These are phyloP conservation scores for Miscanthus lutarioriparius DNA, from an alignment of 176 grass and related monocot genomes.

Conservation along the genomic window DNA sequence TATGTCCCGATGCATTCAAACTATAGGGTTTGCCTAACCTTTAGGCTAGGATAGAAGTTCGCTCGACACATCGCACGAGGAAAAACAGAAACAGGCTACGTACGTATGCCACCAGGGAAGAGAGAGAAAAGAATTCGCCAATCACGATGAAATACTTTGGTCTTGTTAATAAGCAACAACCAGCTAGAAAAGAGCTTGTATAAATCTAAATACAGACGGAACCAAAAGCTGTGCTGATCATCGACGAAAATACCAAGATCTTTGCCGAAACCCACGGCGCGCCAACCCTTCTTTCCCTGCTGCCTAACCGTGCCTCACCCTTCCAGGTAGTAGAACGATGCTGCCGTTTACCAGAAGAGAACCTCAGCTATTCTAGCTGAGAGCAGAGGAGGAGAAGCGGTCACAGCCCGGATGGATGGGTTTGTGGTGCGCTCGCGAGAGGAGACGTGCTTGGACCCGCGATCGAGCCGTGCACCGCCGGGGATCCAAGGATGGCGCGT, in stretches of 20 bases:
- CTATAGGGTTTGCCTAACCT: constrained; percentile 4
- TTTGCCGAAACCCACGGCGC: not conserved
- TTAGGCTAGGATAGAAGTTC: not conserved
- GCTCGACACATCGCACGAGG: not conserved
- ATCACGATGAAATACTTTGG: not conserved
- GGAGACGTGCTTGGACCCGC: constrained; percentile 41
- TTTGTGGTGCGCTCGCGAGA: not conserved
- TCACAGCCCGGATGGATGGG: not conserved
- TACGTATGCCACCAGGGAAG: not conserved
- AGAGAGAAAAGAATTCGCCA: not conserved
- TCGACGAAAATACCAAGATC: not conserved
- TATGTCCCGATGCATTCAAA: not conserved
- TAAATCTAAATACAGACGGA: not conserved
- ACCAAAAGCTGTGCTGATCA: not conserved
- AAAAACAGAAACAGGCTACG: not conserved
- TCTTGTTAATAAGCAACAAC: not conserved
- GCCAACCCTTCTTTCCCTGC: not conserved
- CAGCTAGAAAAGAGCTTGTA: too few relatives aligned
- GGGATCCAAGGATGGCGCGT: not conserved
- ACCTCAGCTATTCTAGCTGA: not conserved
- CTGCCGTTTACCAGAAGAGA: not conserved
- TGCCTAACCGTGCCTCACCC: not conserved
- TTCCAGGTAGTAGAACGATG: not conserved
- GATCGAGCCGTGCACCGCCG: constrained; percentile 16
- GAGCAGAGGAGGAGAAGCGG: not conserved